Conservation (phyloP, 2,329 filamentous ascomycete genomes). For the Lachnellula cervina region DNA sequence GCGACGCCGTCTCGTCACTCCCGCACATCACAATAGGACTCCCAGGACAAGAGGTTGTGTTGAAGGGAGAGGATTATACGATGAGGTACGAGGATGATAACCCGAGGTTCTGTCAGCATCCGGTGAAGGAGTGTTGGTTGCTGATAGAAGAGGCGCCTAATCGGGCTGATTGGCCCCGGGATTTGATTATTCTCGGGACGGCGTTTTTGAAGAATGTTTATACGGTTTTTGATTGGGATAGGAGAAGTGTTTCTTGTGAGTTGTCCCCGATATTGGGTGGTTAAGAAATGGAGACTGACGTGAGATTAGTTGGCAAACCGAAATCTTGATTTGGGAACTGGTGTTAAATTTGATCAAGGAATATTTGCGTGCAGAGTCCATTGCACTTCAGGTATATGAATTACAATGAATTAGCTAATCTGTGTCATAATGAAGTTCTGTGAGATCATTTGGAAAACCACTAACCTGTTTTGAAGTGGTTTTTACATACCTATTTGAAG, state of each 20-base stretch:
- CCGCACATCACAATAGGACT: slow-evolving; percentile 4
- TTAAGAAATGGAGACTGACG: neutral
- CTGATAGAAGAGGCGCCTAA: neutral
- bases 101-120: neutral
- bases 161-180: neutral
- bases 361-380: no score
- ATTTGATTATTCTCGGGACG: slow-evolving; percentile 4
- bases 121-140: neutral
- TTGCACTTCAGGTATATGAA: no score
- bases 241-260: slow-evolving; percentile 8
- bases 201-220: slow-evolving; percentile 5
- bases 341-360: neutral
- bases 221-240: slow-evolving; percentile 9
- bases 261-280: neutral
- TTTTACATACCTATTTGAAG: no score
- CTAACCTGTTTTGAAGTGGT: no score
- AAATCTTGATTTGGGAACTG: neutral
- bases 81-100: neutral
- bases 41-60: slow-evolving; percentile 3
- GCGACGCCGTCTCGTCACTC: neutral
- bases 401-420: no score
- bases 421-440: no score
- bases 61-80: slow-evolving; percentile 7
- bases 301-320: neutral
- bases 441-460: no score